phyloP scores from a whole-genome alignment of 148 eudicot species.

The Persicaria tinctoria region DNA sequence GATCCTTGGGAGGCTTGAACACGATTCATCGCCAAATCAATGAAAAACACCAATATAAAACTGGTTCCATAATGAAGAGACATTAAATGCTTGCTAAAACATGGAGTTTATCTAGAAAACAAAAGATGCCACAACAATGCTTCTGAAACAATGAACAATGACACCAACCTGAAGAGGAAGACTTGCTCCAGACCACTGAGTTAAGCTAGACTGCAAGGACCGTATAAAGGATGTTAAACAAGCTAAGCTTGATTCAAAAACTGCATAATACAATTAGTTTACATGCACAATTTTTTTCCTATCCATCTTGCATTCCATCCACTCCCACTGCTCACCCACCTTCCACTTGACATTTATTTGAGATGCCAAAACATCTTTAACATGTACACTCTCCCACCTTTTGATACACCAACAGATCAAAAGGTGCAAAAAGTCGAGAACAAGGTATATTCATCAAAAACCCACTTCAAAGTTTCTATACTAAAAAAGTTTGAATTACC shows the following conservation, averaged over 20 bases:
- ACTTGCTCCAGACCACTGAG: slow-evolving; percentile 99
- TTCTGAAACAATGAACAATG: background rate
- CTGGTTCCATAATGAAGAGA: background rate
- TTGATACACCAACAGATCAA: background rate
- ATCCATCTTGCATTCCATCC: background rate
- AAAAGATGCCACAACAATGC: background rate
- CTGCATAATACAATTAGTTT: background rate
- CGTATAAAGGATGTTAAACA: slow-evolving; percentile 19
- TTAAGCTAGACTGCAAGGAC: slow-evolving; percentile 84
- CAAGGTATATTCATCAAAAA: background rate
- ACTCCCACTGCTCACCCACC: background rate
- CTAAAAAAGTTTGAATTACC: slow-evolving; percentile 10
- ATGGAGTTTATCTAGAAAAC: background rate
- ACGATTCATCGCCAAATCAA: background rate
- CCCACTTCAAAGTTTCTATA: background rate
- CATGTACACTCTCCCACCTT: background rate
- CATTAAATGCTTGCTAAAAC: background rate
- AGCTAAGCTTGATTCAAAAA: background rate
- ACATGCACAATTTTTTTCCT: background rate
- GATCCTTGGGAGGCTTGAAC: background rate
- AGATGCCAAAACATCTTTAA: background rate
- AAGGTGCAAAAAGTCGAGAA: background rate
- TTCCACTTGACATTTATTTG: background rate
- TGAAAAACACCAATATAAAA: background rate
- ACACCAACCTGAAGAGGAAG: slow-evolving; percentile 92